Percentiles rank a stretch among this genome's conserved stretches.
Evolutionary conservation across 768 basidiomycete species (phyloP).

Genomic region (Phaffia australis): DNA sequence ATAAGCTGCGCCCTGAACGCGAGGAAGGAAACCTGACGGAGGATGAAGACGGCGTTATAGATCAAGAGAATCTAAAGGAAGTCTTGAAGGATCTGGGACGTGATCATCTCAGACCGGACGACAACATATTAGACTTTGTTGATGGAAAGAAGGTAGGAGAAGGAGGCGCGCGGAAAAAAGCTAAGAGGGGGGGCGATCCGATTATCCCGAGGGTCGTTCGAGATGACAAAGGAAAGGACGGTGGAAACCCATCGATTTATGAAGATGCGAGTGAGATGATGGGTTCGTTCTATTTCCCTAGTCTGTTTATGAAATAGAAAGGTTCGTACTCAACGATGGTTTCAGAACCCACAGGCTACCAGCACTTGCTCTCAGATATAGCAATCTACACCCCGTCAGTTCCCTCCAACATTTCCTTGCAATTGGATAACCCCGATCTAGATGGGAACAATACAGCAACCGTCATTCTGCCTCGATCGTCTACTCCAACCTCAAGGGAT

Average conservation of each 20-base stretch:
- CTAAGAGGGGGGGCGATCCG: slow-evolving; percentile 31
- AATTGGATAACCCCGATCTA: not conserved
- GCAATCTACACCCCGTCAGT: slow-evolving; percentile 12
- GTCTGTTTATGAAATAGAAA: not conserved
- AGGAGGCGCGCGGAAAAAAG: slow-evolving; percentile 36
- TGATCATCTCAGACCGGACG: slow-evolving; percentile 29
- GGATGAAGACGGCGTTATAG: slow-evolving; percentile 30
- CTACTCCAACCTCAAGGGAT: not conserved
- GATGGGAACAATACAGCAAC: slow-evolving; percentile 6
- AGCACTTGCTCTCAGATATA: slow-evolving; percentile 20
- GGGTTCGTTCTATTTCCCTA: slow-evolving; percentile 26
- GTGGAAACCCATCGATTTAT: slow-evolving; percentile 30
- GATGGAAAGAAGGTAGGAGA: slow-evolving; percentile 2
- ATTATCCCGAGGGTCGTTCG: not conserved
- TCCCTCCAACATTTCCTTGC: not conserved
- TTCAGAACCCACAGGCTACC: not conserved
- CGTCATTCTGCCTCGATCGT: slow-evolving; percentile 15
- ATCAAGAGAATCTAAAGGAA: slow-evolving; percentile 31
- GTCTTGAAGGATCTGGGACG: slow-evolving; percentile 30
- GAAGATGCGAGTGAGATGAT: slow-evolving; percentile 34
- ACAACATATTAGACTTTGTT: not conserved
- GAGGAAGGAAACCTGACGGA: slow-evolving; percentile 25
- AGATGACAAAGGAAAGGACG: slow-evolving; percentile 25
- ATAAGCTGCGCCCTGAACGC: slow-evolving; percentile 18
- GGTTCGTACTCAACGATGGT: not conserved